Base-by-base conservation (phyloP, 352 stramenopile genomes). In the Globisporangium nodosum region DNA sequence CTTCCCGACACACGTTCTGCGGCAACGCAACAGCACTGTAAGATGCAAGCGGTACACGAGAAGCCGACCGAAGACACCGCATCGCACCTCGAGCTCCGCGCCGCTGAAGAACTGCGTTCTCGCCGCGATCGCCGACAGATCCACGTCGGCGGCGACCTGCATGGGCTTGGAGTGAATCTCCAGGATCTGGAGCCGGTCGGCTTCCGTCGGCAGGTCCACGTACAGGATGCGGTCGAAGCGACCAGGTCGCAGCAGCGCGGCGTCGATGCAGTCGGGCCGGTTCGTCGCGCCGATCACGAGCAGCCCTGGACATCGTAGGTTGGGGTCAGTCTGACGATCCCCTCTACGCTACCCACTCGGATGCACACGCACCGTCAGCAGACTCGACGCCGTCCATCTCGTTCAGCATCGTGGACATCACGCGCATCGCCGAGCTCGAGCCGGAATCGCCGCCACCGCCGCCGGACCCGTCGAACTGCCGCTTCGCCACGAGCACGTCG, bases 231-330 rank as follows among this genome's bases (percentile, higher is more conserved):
- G 92, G 61, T 99, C 97, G 20, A 99, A 95, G 51, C 96, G 89
- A 35, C 97, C 96, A 16, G 97, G 96, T 24, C 97, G 88, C 59
- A 98, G 89, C 20, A 99, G 78, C 39, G 97, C 97, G n/a, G 91
- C 94, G 69, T 99, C 97, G 31, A 99, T 89, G 66, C 98, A 97
- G 68, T 99, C 92, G 1, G 97, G 96, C 53, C 94, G 88, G 71
- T 99, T 99, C 13, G 97, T 99, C 11, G 96, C 96, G 31, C 94
- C 97, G 60, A 99, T 97, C 42, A 99, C 96, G 35, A 99, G 83
- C 5, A 99, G 68, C 4, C 85, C 70, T 76, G 48, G 40, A 24
- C 33, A 24, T 40, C 30, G 47, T 33, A 18, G 7, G 35, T 11
- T 43, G 5, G 30, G 16, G 48, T 39, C 24, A 40, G 49, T 40